Evolutionary conservation across 2,329 filamentous ascomycete genomes (phyloP).

Genomic region (Colletotrichum viniferum): DNA sequence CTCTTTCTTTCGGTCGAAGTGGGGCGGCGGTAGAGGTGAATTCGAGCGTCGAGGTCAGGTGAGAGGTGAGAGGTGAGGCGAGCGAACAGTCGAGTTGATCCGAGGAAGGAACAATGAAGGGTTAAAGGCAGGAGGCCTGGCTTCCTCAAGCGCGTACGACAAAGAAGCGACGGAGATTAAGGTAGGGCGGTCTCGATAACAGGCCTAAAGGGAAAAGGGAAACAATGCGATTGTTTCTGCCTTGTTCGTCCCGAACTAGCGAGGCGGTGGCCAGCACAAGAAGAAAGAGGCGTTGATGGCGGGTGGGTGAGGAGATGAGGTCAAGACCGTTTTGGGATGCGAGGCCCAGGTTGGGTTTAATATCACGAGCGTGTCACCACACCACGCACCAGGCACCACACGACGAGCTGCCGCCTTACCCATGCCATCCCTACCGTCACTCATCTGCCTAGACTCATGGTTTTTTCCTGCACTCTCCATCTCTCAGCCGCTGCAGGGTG

Average conservation of each 20-base stretch:
- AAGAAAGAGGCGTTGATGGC: background rate
- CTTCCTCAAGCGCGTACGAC: slow-evolving; percentile 12
- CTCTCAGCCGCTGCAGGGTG: background rate
- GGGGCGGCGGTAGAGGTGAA: background rate
- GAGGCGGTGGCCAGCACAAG: background rate
- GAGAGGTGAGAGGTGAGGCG: background rate
- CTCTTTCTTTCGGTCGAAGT: background rate
- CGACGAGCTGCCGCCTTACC: background rate
- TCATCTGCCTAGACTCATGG: background rate
- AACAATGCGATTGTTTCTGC: slow-evolving; percentile 20
- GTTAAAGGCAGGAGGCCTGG: slow-evolving; percentile 6
- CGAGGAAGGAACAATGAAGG: slow-evolving; percentile 1
- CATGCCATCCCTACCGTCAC: slow-evolving; percentile 9
- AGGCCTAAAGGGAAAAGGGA: slow-evolving; percentile 11
- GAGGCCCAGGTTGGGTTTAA: slow-evolving; percentile 12
- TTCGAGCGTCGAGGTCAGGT: background rate
- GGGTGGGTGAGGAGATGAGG: slow-evolving; percentile 3
- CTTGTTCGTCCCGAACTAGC: slow-evolving; percentile 2
- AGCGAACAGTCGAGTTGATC: slow-evolving; percentile 1
- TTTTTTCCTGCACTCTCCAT: background rate
- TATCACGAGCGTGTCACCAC: slow-evolving; percentile 4
- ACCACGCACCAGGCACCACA: background rate
- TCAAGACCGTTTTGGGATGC: slow-evolving; percentile 1
- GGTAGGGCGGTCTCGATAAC: slow-evolving; percentile 3
- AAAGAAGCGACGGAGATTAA: slow-evolving; percentile 1